These are phyloP conservation scores for Sclerotinia borealis DNA, from an alignment of 2,329 filamentous ascomycete species.

Conservation along the genomic window DNA sequence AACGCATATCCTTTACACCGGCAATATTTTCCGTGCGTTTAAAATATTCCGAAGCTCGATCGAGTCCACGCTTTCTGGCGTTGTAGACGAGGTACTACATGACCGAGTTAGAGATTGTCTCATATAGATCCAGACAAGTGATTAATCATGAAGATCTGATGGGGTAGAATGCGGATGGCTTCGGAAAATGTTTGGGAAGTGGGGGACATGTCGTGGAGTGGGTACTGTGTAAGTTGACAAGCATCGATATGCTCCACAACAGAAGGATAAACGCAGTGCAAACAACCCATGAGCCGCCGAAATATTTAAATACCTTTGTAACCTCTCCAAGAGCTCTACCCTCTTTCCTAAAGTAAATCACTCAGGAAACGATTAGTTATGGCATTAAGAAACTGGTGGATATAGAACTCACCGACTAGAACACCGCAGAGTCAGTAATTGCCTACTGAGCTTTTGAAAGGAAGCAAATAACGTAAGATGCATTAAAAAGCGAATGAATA, in stretches of 20 bases:
- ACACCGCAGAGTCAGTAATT: conserved; percentile 1
- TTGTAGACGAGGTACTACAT: conserved; percentile 58
- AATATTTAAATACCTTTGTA: conserved; percentile 29
- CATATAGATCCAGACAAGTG: conserved; percentile 7
- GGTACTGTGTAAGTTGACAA: conserved; percentile 51
- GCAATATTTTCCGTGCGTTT: conserved; percentile 97
- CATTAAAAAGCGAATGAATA: conserved; percentile 64
- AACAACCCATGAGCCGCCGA: neutral
- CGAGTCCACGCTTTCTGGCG: conserved; percentile 70
- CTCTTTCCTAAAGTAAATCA: conserved; percentile 98
- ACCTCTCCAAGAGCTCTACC: conserved; percentile 92
- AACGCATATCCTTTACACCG: conserved; percentile 93
- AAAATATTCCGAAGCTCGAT: conserved; percentile 88
- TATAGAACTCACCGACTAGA: conserved; percentile 6
- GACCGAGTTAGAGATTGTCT: conserved; percentile 20
- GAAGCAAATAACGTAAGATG: conserved; percentile 39
- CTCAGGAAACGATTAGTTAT: conserved; percentile 33
- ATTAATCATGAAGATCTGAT: conserved; percentile 3
- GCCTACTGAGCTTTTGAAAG: neutral
- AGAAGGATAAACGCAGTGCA: conserved; percentile 14
- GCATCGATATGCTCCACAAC: conserved; percentile 6
- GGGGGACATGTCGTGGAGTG: conserved; percentile 58
- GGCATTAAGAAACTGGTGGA: neutral
- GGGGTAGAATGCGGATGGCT: conserved; percentile 16
- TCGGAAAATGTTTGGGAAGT: conserved; percentile 44